Evolutionary conservation across 345 rosid genomes (phyloP).

Genomic region (Nephelium lappaceum): DNA sequence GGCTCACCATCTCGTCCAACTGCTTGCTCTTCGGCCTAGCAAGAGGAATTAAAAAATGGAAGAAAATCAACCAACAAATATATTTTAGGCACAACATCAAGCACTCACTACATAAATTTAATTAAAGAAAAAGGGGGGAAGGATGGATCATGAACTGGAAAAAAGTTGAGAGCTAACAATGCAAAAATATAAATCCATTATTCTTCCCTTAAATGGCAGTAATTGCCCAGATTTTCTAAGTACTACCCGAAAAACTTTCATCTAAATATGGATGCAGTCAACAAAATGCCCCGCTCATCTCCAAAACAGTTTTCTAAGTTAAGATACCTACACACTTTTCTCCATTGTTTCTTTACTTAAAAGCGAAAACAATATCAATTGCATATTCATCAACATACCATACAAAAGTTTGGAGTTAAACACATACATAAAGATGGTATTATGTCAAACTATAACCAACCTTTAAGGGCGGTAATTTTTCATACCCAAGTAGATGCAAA

Average conservation of each 20-base stretch:
- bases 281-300: background rate
- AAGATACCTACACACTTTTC: background rate
- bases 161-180: background rate
- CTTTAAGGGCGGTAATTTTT: background rate
- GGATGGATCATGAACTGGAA: background rate
- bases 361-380: background rate
- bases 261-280: background rate
- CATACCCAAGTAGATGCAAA: background rate
- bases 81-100: background rate
- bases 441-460: background rate
- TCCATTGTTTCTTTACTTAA: background rate
- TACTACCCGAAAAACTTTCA: background rate
- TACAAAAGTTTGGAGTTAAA: background rate
- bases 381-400: background rate
- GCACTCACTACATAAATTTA: background rate
- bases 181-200: background rate
- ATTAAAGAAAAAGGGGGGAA: background rate
- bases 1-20: constrained; percentile 75
- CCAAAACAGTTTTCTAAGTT: background rate
- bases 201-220: background rate
- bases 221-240: background rate
- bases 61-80: background rate
- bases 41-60: constrained; percentile 20
- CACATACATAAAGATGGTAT: background rate
- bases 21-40: constrained; percentile 75